These are phyloP conservation scores for Pelargonium myrrhifolium DNA, from an alignment of 441 rosid species.

Conservation along the genomic window DNA sequence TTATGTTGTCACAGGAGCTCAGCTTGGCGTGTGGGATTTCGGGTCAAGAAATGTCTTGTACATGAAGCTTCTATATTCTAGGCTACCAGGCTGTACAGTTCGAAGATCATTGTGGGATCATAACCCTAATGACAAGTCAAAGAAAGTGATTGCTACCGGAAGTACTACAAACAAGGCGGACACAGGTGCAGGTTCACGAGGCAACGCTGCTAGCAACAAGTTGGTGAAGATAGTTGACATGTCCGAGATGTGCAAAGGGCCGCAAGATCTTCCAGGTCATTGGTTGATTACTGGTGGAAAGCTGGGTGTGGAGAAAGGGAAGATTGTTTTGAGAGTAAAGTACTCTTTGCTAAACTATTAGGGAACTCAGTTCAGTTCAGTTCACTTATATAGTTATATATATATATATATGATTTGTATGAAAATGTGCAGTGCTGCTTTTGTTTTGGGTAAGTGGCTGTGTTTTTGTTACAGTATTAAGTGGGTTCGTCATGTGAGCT, in stretches of 20 bases:
- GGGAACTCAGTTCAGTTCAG: background rate
- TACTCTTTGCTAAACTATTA: constrained; percentile 67
- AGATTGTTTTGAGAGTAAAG: constrained; percentile 60
- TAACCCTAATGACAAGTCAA: constrained; percentile 48
- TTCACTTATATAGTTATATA: no score
- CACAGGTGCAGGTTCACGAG: no score
- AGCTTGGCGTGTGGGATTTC: constrained; percentile 70
- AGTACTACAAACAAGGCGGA: background rate
- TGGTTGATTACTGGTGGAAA: constrained; percentile 84
- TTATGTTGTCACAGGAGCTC: constrained; percentile 73
- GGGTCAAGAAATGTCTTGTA: constrained; percentile 65
- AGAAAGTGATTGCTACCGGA: constrained; percentile 10
- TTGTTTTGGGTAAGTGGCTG: background rate
- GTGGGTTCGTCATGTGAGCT: no score
- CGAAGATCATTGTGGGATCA: constrained; percentile 80
- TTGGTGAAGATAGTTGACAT: constrained; percentile 55
- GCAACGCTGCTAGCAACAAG: constrained; percentile 22
- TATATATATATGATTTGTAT: no score
- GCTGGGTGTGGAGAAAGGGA: constrained; percentile 72
- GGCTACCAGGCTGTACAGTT: constrained; percentile 71
- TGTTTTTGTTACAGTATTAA: background rate
- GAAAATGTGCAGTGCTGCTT: constrained; percentile 5
- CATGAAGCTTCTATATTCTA: constrained; percentile 60
- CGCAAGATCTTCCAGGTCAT: constrained; percentile 67
- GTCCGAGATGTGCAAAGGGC: constrained; percentile 63